phyloP scores from a whole-genome alignment of 495 filamentous ascomycete species.

The Penicillium ochrochloron region DNA sequence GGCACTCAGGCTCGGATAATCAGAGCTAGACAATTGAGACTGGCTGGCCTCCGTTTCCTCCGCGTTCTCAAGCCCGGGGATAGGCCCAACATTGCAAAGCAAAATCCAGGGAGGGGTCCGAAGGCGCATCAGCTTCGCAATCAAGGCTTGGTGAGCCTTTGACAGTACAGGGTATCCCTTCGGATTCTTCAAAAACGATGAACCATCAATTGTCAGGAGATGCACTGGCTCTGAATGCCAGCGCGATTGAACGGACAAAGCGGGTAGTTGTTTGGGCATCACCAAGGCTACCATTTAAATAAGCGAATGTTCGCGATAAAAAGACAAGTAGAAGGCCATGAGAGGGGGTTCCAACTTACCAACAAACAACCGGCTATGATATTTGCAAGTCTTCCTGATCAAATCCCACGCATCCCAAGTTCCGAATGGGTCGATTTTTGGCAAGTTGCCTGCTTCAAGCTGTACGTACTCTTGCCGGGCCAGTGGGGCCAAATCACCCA shows the following conservation, averaged over 20 bases:
- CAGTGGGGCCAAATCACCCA: constrained; percentile 62
- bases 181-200: constrained; percentile 75
- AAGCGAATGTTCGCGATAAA: not conserved
- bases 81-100: constrained; percentile 75
- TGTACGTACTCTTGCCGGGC: constrained; percentile 57
- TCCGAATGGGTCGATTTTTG: constrained; percentile 66
- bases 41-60: constrained; percentile 35
- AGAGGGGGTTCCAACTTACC: constrained; percentile 64
- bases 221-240: constrained; percentile 95
- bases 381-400: constrained; percentile 85
- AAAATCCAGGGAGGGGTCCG: constrained; percentile 80
- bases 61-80: constrained; percentile 55
- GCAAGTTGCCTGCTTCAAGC: constrained; percentile 31
- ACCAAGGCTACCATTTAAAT: constrained; percentile 61
- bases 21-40: constrained; percentile 49
- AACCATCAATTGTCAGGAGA: constrained; percentile 68
- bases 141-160: constrained; percentile 75
- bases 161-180: constrained; percentile 83
- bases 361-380: constrained; percentile 78
- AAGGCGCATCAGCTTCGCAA: constrained; percentile 82
- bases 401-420: constrained; percentile 94
- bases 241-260: constrained; percentile 73
- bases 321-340: not conserved
- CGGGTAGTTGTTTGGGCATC: constrained; percentile 79
- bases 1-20: constrained; percentile 66